These are phyloP conservation scores for Pseudonectria buxi DNA, from an alignment of 2,329 filamentous ascomycete genomes.

Conservation along the genomic window DNA sequence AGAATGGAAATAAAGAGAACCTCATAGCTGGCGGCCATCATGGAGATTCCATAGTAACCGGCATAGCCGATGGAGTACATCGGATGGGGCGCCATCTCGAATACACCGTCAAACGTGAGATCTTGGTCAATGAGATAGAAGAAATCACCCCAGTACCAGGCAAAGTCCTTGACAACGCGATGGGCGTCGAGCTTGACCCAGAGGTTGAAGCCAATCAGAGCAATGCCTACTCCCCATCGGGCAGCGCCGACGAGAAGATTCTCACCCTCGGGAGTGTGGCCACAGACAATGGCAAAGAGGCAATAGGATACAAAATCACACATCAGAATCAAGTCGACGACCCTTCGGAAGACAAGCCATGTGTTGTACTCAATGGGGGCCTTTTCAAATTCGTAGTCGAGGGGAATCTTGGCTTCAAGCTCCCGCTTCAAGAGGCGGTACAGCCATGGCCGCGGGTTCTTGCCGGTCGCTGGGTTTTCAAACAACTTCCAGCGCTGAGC, in stretches of 20 bases:
- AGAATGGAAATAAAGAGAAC: constrained; percentile 95
- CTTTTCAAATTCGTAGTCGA: constrained; percentile 88
- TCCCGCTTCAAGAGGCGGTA: constrained; percentile 82
- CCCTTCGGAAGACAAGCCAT: constrained; percentile 90
- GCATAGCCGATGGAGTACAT: constrained; percentile 99
- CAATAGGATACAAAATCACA: constrained; percentile 98
- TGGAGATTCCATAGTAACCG: constrained; percentile 95
- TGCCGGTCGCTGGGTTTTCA: constrained; percentile 70
- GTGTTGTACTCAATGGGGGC: constrained; percentile 98
- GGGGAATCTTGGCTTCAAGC: constrained; percentile 87
- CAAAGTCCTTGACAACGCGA: constrained; percentile 96
- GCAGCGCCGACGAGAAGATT: constrained; percentile 58
- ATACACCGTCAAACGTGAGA: constrained; percentile 95
- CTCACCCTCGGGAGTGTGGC: constrained; percentile 67
- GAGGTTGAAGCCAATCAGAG: constrained; percentile 84
- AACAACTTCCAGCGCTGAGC: constrained; percentile 81
- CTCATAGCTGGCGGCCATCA: constrained; percentile 97
- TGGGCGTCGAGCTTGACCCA: constrained; percentile 99
- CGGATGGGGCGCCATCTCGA: constrained; percentile 96
- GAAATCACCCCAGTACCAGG: constrained; percentile 99
- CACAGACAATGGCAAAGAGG: constrained; percentile 87
- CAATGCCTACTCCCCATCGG: constrained; percentile 73
- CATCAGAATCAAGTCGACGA: constrained; percentile 97
- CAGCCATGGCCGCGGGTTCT: constrained; percentile 74
- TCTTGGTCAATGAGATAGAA: constrained; percentile 98